These are phyloP conservation scores for Paramecium bursaria DNA, from an alignment of 73 alveolate genomes.

Conservation along the genomic window DNA sequence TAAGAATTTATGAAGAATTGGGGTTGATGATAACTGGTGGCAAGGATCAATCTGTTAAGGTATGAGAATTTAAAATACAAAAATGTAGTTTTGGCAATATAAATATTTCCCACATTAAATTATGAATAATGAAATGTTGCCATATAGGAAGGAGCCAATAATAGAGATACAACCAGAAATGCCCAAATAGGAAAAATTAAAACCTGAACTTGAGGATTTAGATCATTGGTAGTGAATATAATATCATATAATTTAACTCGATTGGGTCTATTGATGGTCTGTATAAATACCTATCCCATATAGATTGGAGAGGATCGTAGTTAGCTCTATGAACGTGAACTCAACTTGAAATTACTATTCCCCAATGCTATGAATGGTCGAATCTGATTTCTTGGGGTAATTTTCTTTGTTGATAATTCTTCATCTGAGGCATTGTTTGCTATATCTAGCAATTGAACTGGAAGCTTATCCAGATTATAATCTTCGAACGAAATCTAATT, in stretches of 20 bases:
- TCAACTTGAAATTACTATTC: conserved; percentile 13
- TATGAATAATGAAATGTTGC: background rate
- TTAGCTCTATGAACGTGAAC: conserved; percentile 17
- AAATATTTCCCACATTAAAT: conserved; percentile 19
- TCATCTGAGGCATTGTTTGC: background rate
- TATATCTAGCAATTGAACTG: background rate
- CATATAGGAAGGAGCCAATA: conserved; percentile 24
- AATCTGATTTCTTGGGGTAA: conserved; percentile 3
- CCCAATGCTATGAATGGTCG: conserved; percentile 21
- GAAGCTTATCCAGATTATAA: background rate
- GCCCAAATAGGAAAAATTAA: background rate
- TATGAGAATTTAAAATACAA: background rate
- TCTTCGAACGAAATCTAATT: conserved; percentile 18
- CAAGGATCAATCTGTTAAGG: conserved; percentile 2
- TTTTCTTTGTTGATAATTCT: conserved; percentile 4
- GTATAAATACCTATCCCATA: no score
- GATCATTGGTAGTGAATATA: conserved; percentile 53
- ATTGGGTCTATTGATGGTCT: background rate
- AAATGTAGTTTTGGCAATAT: conserved; percentile 37
- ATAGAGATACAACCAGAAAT: background rate
- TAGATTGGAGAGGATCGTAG: conserved; percentile 17
- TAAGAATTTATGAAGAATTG: conserved; percentile 14
- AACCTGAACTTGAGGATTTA: conserved; percentile 50
- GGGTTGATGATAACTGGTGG: conserved; percentile 28
- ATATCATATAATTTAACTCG: conserved; percentile 1